Evolutionary conservation across 2,329 filamentous ascomycete species (phyloP), one percentile per base, ranked within the genome.

Genomic region (Fusarium stilboides): DNA sequence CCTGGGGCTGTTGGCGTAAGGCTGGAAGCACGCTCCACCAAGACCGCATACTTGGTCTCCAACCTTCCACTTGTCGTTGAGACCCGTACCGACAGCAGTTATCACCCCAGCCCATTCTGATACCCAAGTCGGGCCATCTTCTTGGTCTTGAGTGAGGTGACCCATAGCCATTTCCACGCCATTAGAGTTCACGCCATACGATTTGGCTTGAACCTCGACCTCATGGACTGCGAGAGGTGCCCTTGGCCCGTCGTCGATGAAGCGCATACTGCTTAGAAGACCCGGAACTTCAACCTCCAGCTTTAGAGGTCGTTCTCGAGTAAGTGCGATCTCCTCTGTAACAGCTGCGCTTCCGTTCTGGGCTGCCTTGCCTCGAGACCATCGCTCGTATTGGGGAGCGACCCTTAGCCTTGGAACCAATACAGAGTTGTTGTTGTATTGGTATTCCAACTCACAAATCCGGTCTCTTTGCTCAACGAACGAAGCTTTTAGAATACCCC

Each of bases 1-100:
- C 1, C 64, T 51, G 19, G 64, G 56, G 12, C 46, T 34, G 5
- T 49, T 65, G 0, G 64, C 60, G 28, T 60, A 68, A 22, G 56
- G 59, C 65, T 69, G 46, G n/a, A 19, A 40, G 22, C 22, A 40
- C n/a, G 37, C 17, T 13, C 49, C 67, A 43, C 54, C 62, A 42
- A 66, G 61, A 28, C 64, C 54, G 37, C 55, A 68, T n/a, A 77
- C 75, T 0, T 72, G 65, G 24, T 77, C 75, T 42, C 75, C 75
- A 9, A 65, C 61, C 37, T 40, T 40, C 37, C 37, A 40, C 19
- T 40, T 40, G 37, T 20, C 37, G n/a, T 9, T 13, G n/a, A 40
- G 37, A 6, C 37, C 37, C 6, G 6, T 20, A 13, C 37, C 37
- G n/a, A 40, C 37, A 9, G 37, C 19, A 20, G 19, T 40, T 12